These are phyloP conservation scores for Epichloe amarillans DNA, from an alignment of 2,329 filamentous ascomycete genomes.

Conservation along the genomic window DNA sequence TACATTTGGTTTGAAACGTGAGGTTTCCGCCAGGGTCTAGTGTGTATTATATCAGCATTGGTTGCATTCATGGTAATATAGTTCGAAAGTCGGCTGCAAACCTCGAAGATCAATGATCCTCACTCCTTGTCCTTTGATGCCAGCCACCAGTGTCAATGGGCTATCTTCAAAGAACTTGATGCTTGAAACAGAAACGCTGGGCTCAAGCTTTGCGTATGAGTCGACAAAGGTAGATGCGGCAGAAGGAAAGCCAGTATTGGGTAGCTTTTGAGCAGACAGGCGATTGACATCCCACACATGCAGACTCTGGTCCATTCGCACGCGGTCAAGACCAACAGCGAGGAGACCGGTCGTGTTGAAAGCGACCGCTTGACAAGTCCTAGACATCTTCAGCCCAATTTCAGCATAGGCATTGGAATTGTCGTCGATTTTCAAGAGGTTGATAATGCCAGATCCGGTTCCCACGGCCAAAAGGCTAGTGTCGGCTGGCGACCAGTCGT, in stretches of 20 bases:
- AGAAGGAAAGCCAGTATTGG: constrained; percentile 34
- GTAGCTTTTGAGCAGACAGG: constrained; percentile 35
- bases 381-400: constrained; percentile 59
- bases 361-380: constrained; percentile 69
- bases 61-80: background rate
- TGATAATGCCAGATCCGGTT: constrained; percentile 61
- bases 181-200: constrained; percentile 64
- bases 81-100: constrained; percentile 19
- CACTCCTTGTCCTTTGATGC: constrained; percentile 62
- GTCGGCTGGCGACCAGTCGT: constrained; percentile 52
- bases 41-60: background rate
- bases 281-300: constrained; percentile 71
- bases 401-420: constrained; percentile 51
- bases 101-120: constrained; percentile 69
- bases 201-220: constrained; percentile 45
- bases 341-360: constrained; percentile 61
- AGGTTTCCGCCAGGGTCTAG: constrained; percentile 38
- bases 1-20: constrained; percentile 52
- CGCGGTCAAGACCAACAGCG: constrained; percentile 67
- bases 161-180: constrained; percentile 71
- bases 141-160: constrained; percentile 61
- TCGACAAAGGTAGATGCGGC: constrained; percentile 38
- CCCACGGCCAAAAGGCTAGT: constrained; percentile 60
- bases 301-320: constrained; percentile 68
- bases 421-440: constrained; percentile 59